A percentile compares a stretch with the other conserved stretches of the same genome.
These are phyloP conservation scores for Urochloa ruziziensis DNA, from an alignment of 176 grass and related monocot genomes.

Conservation along the genomic window DNA sequence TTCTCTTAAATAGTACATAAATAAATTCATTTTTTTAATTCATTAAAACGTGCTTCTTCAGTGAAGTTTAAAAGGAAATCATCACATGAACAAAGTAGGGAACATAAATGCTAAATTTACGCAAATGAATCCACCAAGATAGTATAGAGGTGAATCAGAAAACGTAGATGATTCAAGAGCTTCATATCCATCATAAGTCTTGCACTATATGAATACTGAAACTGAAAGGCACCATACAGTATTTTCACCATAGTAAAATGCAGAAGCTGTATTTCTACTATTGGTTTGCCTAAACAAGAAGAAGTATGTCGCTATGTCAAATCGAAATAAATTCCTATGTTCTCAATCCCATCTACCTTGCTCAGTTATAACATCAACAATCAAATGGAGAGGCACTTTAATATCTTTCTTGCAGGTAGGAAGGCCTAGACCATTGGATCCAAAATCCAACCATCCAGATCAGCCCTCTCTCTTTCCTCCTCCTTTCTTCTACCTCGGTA, in stretches of 20 bases:
- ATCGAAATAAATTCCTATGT: neutral
- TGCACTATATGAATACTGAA: neutral
- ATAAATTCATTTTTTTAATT: no score
- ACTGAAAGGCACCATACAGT: neutral
- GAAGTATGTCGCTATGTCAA: neutral
- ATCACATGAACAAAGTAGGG: neutral
- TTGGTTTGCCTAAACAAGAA: neutral
- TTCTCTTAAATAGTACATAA: neutral
- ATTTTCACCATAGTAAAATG: neutral
- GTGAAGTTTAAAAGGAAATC: neutral
- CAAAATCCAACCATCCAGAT: no score
- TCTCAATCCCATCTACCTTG: constrained; percentile 45
- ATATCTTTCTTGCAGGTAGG: constrained; percentile 57
- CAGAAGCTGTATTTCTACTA: neutral
- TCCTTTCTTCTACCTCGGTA: no score
- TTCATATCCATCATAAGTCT: neutral
- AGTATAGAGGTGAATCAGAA: neutral
- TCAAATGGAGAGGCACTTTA: constrained; percentile 60
- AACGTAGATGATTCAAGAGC: neutral
- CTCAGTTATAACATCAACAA: constrained; percentile 61
- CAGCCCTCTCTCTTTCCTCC: no score
- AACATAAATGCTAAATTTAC: neutral
- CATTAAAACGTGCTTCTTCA: neutral
- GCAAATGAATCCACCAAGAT: neutral
- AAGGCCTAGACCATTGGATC: no score